These are phyloP conservation scores for Neurospora intermedia DNA, from an alignment of 495 filamentous ascomycete species.

Conservation along the genomic window DNA sequence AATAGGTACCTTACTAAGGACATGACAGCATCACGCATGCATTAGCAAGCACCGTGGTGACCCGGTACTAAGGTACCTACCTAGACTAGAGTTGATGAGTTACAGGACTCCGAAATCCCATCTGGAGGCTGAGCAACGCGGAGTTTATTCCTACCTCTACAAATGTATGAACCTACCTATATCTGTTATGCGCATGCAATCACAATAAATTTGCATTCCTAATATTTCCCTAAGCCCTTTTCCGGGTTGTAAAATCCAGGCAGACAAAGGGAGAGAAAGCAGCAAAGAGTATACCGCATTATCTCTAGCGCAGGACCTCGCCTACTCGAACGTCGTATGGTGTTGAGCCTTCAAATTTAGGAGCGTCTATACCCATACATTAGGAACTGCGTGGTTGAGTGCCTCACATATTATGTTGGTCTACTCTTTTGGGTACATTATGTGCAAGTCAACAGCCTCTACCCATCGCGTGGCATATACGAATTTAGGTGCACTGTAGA, in stretches of 20 bases:
- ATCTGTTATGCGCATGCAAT: not conserved
- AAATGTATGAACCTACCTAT: not conserved
- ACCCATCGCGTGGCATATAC: too few species aligned
- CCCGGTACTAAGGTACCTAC: not conserved
- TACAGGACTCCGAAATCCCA: not conserved
- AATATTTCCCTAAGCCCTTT: not conserved
- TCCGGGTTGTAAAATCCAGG: not conserved
- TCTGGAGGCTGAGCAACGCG: not conserved
- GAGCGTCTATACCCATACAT: not conserved
- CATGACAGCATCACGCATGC: not conserved
- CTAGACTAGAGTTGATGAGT: not conserved
- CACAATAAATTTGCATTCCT: not conserved
- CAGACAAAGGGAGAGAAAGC: not conserved
- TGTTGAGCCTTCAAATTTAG: not conserved
- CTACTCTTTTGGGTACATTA: too few species aligned
- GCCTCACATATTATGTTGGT: too few species aligned
- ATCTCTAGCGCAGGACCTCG: not conserved
- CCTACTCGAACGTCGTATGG: not conserved
- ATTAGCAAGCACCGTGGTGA: not conserved
- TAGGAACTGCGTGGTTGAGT: too few species aligned
- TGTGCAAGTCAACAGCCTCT: too few species aligned
- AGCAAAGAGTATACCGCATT: not conserved
- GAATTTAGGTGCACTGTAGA: too few species aligned
- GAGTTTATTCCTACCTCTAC: not conserved
- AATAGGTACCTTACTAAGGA: not conserved